phyloP scores from a whole-genome alignment of 176 grass and related monocot species.

The Triticum timopheevii region DNA sequence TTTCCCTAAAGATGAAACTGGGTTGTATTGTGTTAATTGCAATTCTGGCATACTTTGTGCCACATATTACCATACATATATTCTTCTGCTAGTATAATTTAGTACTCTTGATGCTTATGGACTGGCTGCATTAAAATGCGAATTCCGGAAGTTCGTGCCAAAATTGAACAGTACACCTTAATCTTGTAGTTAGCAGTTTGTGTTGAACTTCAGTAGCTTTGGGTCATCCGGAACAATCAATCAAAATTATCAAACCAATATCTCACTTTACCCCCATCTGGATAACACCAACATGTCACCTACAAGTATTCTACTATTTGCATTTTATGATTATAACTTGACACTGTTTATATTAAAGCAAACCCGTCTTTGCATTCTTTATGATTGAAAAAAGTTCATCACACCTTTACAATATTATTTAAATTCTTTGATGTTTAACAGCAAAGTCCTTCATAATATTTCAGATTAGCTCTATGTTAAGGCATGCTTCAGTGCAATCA shows the following conservation, averaged over 20 bases:
- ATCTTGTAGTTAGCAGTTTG: conserved; percentile 22
- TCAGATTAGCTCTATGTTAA: conserved; percentile 84
- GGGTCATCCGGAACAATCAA: not conserved
- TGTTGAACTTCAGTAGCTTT: conserved; percentile 1
- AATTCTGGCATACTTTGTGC: not conserved
- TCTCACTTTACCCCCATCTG: not conserved
- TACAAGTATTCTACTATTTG: conserved; percentile 11
- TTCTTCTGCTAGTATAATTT: conserved; percentile 10
- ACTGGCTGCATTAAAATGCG: not conserved
- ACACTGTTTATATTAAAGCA: not conserved
- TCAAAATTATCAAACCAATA: not conserved
- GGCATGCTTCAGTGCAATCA: conserved; percentile 61
- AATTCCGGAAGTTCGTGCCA: conserved; percentile 1
- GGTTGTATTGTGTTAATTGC: not conserved
- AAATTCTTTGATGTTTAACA: conserved; percentile 21
- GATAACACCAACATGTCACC: not conserved
- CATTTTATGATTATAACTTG: conserved; percentile 16
- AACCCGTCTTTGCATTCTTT: conserved; percentile 14
- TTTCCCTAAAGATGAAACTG: not conserved
- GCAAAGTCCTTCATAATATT: conserved; percentile 39
- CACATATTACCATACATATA: not conserved
- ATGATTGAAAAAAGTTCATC: not conserved
- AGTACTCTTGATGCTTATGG: not conserved
- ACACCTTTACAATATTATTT: conserved; percentile 7
- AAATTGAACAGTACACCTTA: conserved; percentile 4